Conservation (phyloP, 2,329 filamentous ascomycete species). For the Epichloe gansuensis region DNA sequence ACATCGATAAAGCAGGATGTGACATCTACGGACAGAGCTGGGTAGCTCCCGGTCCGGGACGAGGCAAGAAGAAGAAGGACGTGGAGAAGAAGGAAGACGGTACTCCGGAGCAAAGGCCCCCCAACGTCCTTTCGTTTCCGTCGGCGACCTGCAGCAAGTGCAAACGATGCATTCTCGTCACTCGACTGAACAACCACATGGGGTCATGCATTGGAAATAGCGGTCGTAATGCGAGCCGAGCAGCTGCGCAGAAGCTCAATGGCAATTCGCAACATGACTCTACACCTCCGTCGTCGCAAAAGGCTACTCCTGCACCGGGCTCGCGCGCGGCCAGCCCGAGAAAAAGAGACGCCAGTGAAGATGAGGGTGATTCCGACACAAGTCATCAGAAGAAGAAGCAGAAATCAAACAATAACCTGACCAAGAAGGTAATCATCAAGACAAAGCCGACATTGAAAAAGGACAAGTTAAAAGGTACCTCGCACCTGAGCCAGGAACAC, state of each 20-base stretch:
- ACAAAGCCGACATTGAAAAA: conserved; percentile 38
- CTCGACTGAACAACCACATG: conserved; percentile 55
- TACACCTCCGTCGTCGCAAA: conserved; percentile 50
- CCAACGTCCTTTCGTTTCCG: conserved; percentile 51
- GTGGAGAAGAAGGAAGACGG: conserved; percentile 47
- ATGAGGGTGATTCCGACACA: conserved; percentile 39
- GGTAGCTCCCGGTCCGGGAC: conserved; percentile 55
- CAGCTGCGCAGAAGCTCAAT: conserved; percentile 50
- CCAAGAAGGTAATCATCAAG: conserved; percentile 45
- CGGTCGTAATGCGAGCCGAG: conserved; percentile 48
- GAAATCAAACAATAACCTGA: conserved; percentile 27
- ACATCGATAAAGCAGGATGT: conserved; percentile 61
- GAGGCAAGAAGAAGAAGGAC: conserved; percentile 71
- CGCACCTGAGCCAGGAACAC: conserved; percentile 37
- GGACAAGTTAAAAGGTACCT: conserved; percentile 40
- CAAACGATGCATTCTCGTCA: conserved; percentile 52
- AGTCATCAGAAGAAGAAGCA: conserved; percentile 46
- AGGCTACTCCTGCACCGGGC: conserved; percentile 44
- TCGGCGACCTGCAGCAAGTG: conserved; percentile 56
- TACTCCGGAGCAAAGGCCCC: conserved; percentile 40
- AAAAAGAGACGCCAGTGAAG: conserved; percentile 44
- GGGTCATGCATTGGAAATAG: conserved; percentile 55
- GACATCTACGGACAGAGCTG: conserved; percentile 78
- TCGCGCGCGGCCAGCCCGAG: conserved; percentile 42
- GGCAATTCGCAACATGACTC: conserved; percentile 41